Evolutionary conservation across 768 basidiomycete genomes (phyloP).

Genomic region (Suillus bovinus): DNA sequence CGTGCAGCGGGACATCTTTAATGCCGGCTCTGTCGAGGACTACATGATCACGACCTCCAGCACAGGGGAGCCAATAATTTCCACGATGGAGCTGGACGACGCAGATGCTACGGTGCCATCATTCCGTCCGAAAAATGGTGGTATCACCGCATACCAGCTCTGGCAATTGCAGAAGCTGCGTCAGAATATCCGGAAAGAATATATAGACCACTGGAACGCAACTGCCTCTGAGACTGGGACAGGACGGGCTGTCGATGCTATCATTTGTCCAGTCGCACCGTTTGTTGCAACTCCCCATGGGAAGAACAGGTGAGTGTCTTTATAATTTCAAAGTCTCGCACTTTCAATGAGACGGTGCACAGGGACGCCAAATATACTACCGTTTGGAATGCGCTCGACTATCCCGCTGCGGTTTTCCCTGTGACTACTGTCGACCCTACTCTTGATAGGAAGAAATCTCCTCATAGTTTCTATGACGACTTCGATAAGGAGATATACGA

Average conservation of each 20-base stretch:
- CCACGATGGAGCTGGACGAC: slow-evolving; percentile 43
- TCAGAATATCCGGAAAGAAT: slow-evolving; percentile 50
- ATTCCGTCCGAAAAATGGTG: slow-evolving; percentile 29
- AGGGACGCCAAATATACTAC: slow-evolving; percentile 56
- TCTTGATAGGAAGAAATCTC: slow-evolving; percentile 48
- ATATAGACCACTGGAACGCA: slow-evolving; percentile 63
- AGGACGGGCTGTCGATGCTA: slow-evolving; percentile 73
- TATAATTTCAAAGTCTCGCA: slow-evolving; percentile 7
- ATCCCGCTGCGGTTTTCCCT: slow-evolving; percentile 50
- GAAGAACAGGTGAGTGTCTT: slow-evolving; percentile 42
- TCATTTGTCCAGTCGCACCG: slow-evolving; percentile 65
- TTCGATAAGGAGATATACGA: slow-evolving; percentile 52
- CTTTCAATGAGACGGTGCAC: slow-evolving; percentile 3
- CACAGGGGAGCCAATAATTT: slow-evolving; percentile 57
- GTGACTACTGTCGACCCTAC: slow-evolving; percentile 58
- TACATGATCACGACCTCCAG: slow-evolving; percentile 35
- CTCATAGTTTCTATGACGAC: slow-evolving; percentile 47
- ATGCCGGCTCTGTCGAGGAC: slow-evolving; percentile 51
- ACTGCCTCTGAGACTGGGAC: slow-evolving; percentile 56
- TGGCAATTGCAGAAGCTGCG: slow-evolving; percentile 65
- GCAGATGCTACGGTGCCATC: slow-evolving; percentile 21
- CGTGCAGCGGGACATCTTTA: slow-evolving; percentile 42
- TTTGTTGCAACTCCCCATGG: slow-evolving; percentile 68
- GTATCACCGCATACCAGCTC: slow-evolving; percentile 54
- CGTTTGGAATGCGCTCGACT: slow-evolving; percentile 73